Evolutionary conservation across 2,329 filamentous ascomycete genomes (phyloP).

Genomic region (Ophiostoma ips): DNA sequence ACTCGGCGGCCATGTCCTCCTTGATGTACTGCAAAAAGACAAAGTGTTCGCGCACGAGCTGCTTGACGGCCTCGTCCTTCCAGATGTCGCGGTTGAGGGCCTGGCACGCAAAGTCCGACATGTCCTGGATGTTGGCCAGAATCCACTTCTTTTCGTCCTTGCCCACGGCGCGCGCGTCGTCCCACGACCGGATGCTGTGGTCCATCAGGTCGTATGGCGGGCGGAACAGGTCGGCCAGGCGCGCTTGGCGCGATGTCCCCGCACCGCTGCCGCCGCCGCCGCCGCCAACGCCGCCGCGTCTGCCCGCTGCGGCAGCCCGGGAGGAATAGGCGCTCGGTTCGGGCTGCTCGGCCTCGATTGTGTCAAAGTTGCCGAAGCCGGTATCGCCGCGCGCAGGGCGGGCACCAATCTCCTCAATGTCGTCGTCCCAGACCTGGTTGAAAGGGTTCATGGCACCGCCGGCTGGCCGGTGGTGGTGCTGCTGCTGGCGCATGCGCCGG

Average conservation of each 20-base stretch:
- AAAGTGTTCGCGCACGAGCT: slow-evolving; percentile 82
- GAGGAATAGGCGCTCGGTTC: too few relatives aligned
- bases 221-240: slow-evolving; percentile 81
- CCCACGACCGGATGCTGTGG: slow-evolving; percentile 50
- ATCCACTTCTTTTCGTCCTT: slow-evolving; percentile 90
- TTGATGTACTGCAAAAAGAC: slow-evolving; percentile 92
- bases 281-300: slow-evolving; percentile 3
- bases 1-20: slow-evolving; percentile 60
- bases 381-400: too few relatives aligned
- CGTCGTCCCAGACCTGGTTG: slow-evolving; percentile 25
- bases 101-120: slow-evolving; percentile 88
- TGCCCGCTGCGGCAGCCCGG: background rate
- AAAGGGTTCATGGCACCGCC: slow-evolving; percentile 22
- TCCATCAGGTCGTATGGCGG: slow-evolving; percentile 87
- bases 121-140: slow-evolving; percentile 87
- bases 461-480: slow-evolving; percentile 14
- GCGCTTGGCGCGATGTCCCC: slow-evolving; percentile 17
- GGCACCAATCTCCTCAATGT: too few relatives aligned
- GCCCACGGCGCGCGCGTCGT: slow-evolving; percentile 69
- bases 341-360: background rate
- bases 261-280: background rate
- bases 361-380: background rate
- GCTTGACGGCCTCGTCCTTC: slow-evolving; percentile 69
- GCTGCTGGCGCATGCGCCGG: slow-evolving; percentile 44
- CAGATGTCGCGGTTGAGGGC: slow-evolving; percentile 87